phyloP scores from a whole-genome alignment of 441 rosid species.

The Adansonia rubrostipa region DNA sequence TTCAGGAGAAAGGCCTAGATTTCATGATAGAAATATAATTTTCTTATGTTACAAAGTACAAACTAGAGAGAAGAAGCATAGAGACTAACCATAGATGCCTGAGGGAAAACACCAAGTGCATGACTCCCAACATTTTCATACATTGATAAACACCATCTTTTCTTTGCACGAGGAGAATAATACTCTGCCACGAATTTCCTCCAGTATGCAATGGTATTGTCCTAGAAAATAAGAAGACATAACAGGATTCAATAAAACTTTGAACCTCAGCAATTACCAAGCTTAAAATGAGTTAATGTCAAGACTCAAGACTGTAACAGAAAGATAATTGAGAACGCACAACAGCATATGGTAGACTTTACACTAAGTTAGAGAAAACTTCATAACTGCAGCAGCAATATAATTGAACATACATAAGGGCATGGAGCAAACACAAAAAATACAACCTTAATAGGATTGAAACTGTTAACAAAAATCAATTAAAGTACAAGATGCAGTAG shows the following conservation, averaged over 20 bases:
- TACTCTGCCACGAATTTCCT: conserved; percentile 93
- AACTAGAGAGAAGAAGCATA: conserved; percentile 22
- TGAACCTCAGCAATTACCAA: conserved; percentile 13
- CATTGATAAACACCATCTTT: conserved; percentile 93
- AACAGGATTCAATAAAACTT: conserved; percentile 15
- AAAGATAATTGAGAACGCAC: conserved; percentile 11
- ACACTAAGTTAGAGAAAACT: background rate
- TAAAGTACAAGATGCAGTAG: conserved; percentile 5
- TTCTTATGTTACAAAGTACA: background rate
- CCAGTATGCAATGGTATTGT: conserved; percentile 88
- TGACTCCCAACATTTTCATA: conserved; percentile 92
- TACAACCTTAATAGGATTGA: background rate
- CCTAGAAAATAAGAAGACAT: conserved; percentile 55
- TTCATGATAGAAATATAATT: background rate
- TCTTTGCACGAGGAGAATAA: conserved; percentile 95
- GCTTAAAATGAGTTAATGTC: background rate
- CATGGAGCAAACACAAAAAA: background rate
- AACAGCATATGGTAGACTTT: background rate
- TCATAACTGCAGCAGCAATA: background rate
- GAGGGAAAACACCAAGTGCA: conserved; percentile 95
- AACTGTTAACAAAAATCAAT: background rate
- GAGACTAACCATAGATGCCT: conserved; percentile 86
- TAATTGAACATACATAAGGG: conserved; percentile 12
- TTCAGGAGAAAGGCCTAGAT: background rate
- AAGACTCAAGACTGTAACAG: background rate